These are phyloP conservation scores for Fusarium pilosicola DNA, from an alignment of 2,329 filamentous ascomycete species.

Conservation along the genomic window DNA sequence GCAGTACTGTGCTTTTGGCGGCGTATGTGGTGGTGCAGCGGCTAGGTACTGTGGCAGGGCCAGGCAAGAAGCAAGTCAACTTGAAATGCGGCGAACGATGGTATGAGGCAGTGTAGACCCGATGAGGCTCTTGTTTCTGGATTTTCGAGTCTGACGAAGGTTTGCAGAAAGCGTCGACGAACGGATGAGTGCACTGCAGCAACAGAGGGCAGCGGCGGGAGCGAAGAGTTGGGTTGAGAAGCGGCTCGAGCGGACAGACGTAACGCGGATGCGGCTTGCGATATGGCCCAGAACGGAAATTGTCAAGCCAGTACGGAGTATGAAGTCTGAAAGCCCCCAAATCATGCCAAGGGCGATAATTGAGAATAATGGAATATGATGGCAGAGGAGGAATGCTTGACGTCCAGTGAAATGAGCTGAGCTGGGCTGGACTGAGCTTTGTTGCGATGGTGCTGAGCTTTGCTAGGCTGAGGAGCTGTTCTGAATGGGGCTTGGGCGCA, in stretches of 20 bases:
- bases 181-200: slow-evolving; percentile 10
- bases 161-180: slow-evolving; percentile 31
- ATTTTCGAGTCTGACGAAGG: slow-evolving; percentile 23
- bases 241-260: slow-evolving; percentile 21
- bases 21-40: slow-evolving; percentile 40
- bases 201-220: slow-evolving; percentile 9
- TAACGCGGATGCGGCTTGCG: slow-evolving; percentile 18
- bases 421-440: slow-evolving; percentile 36
- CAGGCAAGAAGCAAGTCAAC: slow-evolving; percentile 25
- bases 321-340: slow-evolving; percentile 24
- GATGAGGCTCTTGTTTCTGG: slow-evolving; percentile 29
- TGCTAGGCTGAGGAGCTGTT: slow-evolving; percentile 33
- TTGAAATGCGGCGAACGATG: slow-evolving; percentile 4
- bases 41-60: slow-evolving; percentile 33
- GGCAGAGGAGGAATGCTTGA: slow-evolving; percentile 44
- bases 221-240: slow-evolving; percentile 12
- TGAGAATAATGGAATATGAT: slow-evolving; percentile 40
- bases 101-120: slow-evolving; percentile 15
- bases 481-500: slow-evolving; percentile 34
- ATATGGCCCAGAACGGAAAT: slow-evolving; percentile 33
- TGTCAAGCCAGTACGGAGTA: slow-evolving; percentile 18
- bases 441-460: slow-evolving; percentile 19
- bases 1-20: slow-evolving; percentile 36
- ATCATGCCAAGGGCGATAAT: slow-evolving; percentile 28
- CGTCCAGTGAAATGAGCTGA: slow-evolving; percentile 44